Conservation (phyloP, 148 eudicot genomes). For the Diospyros kaki region DNA sequence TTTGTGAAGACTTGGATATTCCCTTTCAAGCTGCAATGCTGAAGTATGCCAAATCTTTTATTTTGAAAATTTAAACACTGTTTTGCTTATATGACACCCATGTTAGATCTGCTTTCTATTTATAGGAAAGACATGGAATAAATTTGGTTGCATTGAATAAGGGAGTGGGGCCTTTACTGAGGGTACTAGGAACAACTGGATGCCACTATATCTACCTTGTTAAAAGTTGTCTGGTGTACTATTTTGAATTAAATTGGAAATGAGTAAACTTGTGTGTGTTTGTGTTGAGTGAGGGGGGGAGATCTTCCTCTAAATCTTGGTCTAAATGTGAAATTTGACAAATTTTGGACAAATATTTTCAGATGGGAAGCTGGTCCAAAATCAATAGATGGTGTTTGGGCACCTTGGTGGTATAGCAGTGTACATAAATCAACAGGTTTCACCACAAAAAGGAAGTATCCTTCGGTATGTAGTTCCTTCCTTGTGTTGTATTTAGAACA, state of each 20-base stretch:
- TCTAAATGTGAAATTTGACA: no score
- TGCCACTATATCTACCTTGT: neutral
- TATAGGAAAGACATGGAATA: neutral
- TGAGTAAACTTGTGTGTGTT: neutral
- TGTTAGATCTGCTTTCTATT: neutral
- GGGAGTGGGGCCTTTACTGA: neutral
- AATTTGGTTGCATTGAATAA: no score
- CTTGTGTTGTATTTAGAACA: conserved; percentile 1
- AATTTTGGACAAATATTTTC: conserved; percentile 7
- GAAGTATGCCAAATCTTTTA: conserved; percentile 38
- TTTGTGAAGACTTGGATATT: conserved; percentile 79
- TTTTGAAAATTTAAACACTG: neutral
- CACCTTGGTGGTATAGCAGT: conserved; percentile 90
- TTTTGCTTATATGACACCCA: neutral
- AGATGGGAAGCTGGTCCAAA: conserved; percentile 98
- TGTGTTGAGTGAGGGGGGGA: no score
- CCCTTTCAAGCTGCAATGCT: conserved; percentile 92
- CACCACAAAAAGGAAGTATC: conserved; percentile 45
- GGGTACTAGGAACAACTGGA: neutral
- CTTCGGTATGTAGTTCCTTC: conserved; percentile 44
- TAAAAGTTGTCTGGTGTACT: neutral
- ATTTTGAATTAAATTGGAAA: neutral
- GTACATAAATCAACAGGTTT: conserved; percentile 83
- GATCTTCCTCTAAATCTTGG: neutral
- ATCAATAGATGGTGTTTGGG: conserved; percentile 86